These are phyloP conservation scores for Aspergillus conjunctus DNA, from an alignment of 495 filamentous ascomycete species.

Conservation along the genomic window DNA sequence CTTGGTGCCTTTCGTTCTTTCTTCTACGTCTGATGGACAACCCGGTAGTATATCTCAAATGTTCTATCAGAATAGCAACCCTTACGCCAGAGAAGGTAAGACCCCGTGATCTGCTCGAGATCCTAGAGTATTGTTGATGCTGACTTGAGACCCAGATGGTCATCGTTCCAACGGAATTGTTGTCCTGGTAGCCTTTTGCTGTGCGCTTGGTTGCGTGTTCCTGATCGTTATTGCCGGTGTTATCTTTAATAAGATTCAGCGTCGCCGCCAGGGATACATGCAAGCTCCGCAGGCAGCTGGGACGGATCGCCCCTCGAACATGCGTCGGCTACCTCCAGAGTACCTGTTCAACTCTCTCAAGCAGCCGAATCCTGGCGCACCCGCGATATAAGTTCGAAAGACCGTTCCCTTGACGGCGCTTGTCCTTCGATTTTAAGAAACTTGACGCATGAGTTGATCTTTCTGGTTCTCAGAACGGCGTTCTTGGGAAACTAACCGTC, in stretches of 20 bases:
- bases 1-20: constrained; percentile 78
- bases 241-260: constrained; percentile 78
- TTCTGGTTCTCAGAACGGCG: constrained; percentile 33
- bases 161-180: constrained; percentile 81
- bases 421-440: constrained; percentile 14
- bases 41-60: constrained; percentile 75
- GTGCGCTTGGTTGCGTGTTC: constrained; percentile 83
- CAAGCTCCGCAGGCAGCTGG: constrained; percentile 74
- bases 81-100: constrained; percentile 59
- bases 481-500: constrained; percentile 38
- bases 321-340: constrained; percentile 78
- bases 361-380: constrained; percentile 42
- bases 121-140: constrained; percentile 21
- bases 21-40: constrained; percentile 60
- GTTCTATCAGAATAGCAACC: constrained; percentile 73
- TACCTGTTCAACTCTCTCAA: constrained; percentile 67
- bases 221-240: constrained; percentile 84
- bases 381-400: constrained; percentile 38
- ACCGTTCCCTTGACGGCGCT: constrained; percentile 10
- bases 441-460: constrained; percentile 17
- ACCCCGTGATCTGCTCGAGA: constrained; percentile 15
- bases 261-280: constrained; percentile 82
- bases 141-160: constrained; percentile 42
- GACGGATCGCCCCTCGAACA: constrained; percentile 69
- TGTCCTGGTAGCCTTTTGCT: constrained; percentile 88